Evolutionary conservation across 2,329 filamentous ascomycete species (phyloP).

Genomic region (Penicillium sp.): DNA sequence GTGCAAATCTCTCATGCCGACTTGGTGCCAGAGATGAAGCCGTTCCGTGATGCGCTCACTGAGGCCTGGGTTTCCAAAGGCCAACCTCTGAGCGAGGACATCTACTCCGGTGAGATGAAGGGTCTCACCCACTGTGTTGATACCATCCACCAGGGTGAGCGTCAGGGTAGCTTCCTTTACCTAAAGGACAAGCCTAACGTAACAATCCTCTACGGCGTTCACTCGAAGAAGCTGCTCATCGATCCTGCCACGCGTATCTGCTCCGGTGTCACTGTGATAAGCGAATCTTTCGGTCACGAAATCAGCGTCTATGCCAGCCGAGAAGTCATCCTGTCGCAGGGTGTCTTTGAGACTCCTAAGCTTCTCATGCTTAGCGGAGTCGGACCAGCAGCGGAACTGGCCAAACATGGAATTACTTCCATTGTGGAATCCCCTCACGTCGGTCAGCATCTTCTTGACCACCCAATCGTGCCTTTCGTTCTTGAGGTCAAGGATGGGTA

Average conservation of each 20-base stretch:
- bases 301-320: slow-evolving; percentile 46
- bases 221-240: slow-evolving; percentile 54
- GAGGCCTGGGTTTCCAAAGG: slow-evolving; percentile 55
- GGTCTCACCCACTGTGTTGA: slow-evolving; percentile 54
- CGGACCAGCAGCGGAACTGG: slow-evolving; percentile 35
- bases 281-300: slow-evolving; percentile 35
- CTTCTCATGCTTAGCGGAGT: slow-evolving; percentile 50
- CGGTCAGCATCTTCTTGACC: slow-evolving; percentile 31
- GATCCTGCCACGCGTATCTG: slow-evolving; percentile 36
- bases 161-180: slow-evolving; percentile 51
- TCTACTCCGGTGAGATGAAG: slow-evolving; percentile 52
- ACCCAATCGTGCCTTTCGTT: slow-evolving; percentile 40
- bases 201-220: slow-evolving; percentile 46
- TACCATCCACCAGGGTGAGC: slow-evolving; percentile 55
- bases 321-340: slow-evolving; percentile 49
- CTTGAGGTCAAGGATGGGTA: slow-evolving; percentile 43
- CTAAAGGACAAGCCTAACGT: slow-evolving; percentile 53
- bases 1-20: slow-evolving; percentile 53
- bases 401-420: slow-evolving; percentile 26
- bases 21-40: slow-evolving; percentile 50
- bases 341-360: slow-evolving; percentile 53
- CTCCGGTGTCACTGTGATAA: slow-evolving; percentile 48
- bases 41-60: slow-evolving; percentile 43
- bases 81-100: slow-evolving; percentile 50
- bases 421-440: slow-evolving; percentile 29